A percentile compares a stretch with the other conserved stretches of the same genome.
Conservation (phyloP, 192 early-diverging fungal genomes). For the Dimargaris verticillata region DNA sequence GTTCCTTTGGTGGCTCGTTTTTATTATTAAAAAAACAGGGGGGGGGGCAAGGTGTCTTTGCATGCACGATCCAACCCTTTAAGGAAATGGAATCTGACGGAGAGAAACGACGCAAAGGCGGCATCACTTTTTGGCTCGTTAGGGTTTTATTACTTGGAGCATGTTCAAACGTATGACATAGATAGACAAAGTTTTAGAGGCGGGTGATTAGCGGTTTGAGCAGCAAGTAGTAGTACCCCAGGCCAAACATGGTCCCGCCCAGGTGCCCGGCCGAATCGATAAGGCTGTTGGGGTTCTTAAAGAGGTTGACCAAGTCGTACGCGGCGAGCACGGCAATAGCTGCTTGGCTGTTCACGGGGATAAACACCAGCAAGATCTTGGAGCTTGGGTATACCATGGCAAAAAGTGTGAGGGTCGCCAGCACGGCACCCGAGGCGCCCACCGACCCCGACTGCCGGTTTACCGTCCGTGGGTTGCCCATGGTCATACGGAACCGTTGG, state of each 20-base stretch:
- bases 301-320: slow-evolving; percentile 21
- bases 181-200: too few relatives aligned
- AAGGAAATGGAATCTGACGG: too few relatives aligned
- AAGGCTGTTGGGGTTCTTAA: slow-evolving; percentile 10
- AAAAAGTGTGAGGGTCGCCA: slow-evolving; percentile 24
- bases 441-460: slow-evolving; percentile 11
- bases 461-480: slow-evolving; percentile 12
- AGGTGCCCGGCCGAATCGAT: slow-evolving; percentile 32
- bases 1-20: too few relatives aligned
- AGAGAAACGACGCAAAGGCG: too few relatives aligned
- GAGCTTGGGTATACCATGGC: slow-evolving; percentile 25
- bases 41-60: too few relatives aligned
- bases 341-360: slow-evolving; percentile 25
- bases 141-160: too few relatives aligned
- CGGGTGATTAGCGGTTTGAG: not conserved
- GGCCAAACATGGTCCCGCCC: slow-evolving; percentile 24
- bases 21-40: too few relatives aligned
- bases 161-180: too few relatives aligned
- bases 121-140: too few relatives aligned
- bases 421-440: slow-evolving; percentile 26
- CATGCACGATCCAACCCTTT: too few relatives aligned
- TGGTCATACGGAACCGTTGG: slow-evolving; percentile 12
- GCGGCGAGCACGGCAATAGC: slow-evolving; percentile 21
- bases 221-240: slow-evolving; percentile 24
- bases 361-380: slow-evolving; percentile 19